phyloP scores from a whole-genome alignment of 2,329 filamentous ascomycete genomes.

The Fusarium acutatum region DNA sequence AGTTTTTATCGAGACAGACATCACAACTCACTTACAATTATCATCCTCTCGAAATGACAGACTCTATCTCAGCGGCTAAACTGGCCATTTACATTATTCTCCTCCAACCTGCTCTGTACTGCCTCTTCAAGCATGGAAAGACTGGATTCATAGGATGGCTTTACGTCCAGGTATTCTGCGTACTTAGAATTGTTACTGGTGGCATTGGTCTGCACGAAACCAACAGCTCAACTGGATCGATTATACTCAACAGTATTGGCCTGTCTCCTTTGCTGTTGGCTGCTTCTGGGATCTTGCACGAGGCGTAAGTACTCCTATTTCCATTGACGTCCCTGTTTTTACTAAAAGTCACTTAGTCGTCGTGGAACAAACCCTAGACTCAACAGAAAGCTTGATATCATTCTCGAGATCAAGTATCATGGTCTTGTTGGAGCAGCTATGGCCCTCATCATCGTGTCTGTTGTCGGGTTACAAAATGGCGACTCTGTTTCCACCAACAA shows the following conservation, averaged over 20 bases:
- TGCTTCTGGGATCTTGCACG: constrained; percentile 9
- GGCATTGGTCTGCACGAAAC: constrained; percentile 1
- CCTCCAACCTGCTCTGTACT: constrained; percentile 6
- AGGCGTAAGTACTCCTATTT: not conserved
- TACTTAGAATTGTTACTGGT: constrained; percentile 1
- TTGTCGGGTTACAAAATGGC: not conserved
- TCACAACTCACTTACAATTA: not conserved
- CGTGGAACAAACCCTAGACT: constrained; percentile 6
- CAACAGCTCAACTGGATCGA: not conserved
- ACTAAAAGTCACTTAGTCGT: not conserved
- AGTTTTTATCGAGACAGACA: not conserved
- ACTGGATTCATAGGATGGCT: constrained; percentile 9
- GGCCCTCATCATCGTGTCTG: constrained; percentile 5
- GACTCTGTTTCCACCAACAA: not conserved
- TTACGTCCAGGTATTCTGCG: constrained; percentile 9
- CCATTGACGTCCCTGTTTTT: not conserved
- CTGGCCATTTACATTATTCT: constrained; percentile 3
- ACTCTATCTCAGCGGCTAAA: constrained; percentile 3
- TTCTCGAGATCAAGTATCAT: constrained; percentile 13
- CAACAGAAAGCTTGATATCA: constrained; percentile 1
- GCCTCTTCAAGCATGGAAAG: constrained; percentile 15
- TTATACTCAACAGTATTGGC: constrained; percentile 10
- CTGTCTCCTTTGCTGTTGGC: constrained; percentile 5
- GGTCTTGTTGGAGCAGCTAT: not conserved
- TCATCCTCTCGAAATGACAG: not conserved